These are phyloP conservation scores for Dendrothele bispora DNA, from an alignment of 768 basidiomycete species.

Conservation along the genomic window DNA sequence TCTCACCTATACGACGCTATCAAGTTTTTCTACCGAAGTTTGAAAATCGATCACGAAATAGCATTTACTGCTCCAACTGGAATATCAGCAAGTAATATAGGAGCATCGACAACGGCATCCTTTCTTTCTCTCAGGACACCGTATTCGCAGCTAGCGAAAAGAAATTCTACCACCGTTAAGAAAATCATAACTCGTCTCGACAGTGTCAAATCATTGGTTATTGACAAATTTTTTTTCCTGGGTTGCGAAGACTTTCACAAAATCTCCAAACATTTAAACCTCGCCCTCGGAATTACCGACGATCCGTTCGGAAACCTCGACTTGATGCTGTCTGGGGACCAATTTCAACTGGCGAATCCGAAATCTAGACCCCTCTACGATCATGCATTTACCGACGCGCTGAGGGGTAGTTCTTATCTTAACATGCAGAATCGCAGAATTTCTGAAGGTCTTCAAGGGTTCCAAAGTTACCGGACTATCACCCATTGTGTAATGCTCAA, in stretches of 20 bases:
- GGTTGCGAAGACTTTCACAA: neutral
- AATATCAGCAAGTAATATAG: neutral
- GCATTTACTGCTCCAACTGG: conserved; percentile 1
- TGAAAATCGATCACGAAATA: neutral
- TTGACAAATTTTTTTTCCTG: conserved; percentile 1
- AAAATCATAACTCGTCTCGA: neutral
- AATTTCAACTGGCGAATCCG: conserved; percentile 11
- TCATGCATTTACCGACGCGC: neutral
- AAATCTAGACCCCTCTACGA: conserved; percentile 5
- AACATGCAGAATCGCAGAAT: conserved; percentile 5
- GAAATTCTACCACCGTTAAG: neutral
- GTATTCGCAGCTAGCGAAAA: neutral
- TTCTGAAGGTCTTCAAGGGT: conserved; percentile 6
- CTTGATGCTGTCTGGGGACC: conserved; percentile 14
- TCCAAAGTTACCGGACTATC: conserved; percentile 12
- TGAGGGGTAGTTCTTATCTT: neutral
- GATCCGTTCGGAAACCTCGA: conserved; percentile 12
- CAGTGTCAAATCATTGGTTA: neutral
- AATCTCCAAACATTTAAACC: conserved; percentile 3
- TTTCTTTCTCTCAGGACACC: neutral
- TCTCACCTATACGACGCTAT: conserved; percentile 12
- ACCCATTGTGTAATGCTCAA: conserved; percentile 11
- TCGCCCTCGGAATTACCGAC: conserved; percentile 6
- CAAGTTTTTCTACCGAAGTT: neutral
- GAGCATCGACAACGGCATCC: neutral